Base-by-base conservation (phyloP, 2,329 filamentous ascomycete species). In the Arthrinium phaeospermum region DNA sequence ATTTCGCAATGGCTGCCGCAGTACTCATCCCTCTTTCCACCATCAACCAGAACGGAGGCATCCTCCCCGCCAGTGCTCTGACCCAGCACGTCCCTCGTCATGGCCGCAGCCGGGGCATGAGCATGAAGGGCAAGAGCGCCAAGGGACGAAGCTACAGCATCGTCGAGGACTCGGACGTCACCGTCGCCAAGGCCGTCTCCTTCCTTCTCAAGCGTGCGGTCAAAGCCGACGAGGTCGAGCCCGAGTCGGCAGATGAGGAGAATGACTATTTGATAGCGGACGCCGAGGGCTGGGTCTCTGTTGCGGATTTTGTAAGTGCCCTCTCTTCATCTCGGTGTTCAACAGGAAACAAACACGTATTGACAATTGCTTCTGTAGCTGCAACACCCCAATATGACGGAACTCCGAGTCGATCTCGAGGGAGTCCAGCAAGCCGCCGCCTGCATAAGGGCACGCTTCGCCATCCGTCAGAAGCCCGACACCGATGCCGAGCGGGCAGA, bases 151-250 rank as follows among this genome's bases (percentile, higher is more conserved):
- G 82, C 16, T 85, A 85, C 78, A 82, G 80, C 72, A 77, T 85
- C 41, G 79, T 83, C 19, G 83, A 85, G 71, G 83, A 85, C 68
- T 78, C 82, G 67, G 83, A 85, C 69, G 78, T 77, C 12, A 78
- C 79, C 71, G 78, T 85, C 69, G 79, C 81, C 74, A 85, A 85
- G 77, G 83, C 84, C 30, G 75, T 86, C 41, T 78, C 78, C 70
- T 84, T 83, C 73, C 80, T 85, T 41, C 75, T 86, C 70, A 85
- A 84, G 78, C 80, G 83, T 49, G 82, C 81, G 24, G 78, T 82
- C 44, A 75, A 79, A 73, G 79, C 78, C 68, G 78, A 80, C 30
- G 81, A 84, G 69, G 78, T 81, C 30, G 53, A 61, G 53, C 30
- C 53, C 34, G 82, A 82, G 41, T 76, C 79, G 8, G 78, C 77